Percentiles rank a stretch among this genome's conserved stretches.
These are phyloP conservation scores for Hypomontagnella submonticulosa DNA, from an alignment of 495 filamentous ascomycete species.

Conservation along the genomic window DNA sequence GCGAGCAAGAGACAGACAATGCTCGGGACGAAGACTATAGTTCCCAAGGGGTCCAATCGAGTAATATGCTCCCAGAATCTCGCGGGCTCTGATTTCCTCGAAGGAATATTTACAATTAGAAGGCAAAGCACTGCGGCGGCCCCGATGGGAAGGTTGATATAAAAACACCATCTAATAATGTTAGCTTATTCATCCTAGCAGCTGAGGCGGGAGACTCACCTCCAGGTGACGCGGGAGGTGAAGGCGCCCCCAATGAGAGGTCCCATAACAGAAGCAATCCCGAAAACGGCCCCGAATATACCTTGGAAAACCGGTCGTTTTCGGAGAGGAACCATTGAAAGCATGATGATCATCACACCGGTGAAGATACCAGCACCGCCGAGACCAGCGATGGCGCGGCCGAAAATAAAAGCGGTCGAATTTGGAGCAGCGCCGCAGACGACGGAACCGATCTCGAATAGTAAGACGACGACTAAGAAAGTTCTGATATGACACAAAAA, in stretches of 20 bases:
- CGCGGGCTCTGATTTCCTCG: conserved; percentile 48
- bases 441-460: conserved; percentile 73
- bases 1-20: conserved; percentile 80
- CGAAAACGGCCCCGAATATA: conserved; percentile 66
- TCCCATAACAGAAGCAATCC: conserved; percentile 60
- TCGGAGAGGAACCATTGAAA: conserved; percentile 65
- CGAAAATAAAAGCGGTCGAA: conserved; percentile 68
- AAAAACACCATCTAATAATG: conserved; percentile 64
- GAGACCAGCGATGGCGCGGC: conserved; percentile 70
- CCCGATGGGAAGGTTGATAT: conserved; percentile 71
- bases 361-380: conserved; percentile 67
- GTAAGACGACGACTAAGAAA: conserved; percentile 59
- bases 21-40: conserved; percentile 74
- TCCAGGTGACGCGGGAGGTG: conserved; percentile 59
- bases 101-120: conserved; percentile 58
- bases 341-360: conserved; percentile 66
- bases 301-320: conserved; percentile 66
- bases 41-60: conserved; percentile 77
- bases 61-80: conserved; percentile 55
- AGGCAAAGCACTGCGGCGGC: conserved; percentile 61
- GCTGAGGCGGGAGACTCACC: conserved; percentile 45
- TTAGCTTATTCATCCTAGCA: conserved; percentile 16
- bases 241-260: conserved; percentile 64
- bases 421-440: conserved; percentile 71
- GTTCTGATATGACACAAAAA: conserved; percentile 39